Percentiles rank a stretch among this genome's conserved stretches.
These are phyloP conservation scores for Thinopyrum elongatum DNA, from an alignment of 176 grass and related monocot species.

Conservation along the genomic window DNA sequence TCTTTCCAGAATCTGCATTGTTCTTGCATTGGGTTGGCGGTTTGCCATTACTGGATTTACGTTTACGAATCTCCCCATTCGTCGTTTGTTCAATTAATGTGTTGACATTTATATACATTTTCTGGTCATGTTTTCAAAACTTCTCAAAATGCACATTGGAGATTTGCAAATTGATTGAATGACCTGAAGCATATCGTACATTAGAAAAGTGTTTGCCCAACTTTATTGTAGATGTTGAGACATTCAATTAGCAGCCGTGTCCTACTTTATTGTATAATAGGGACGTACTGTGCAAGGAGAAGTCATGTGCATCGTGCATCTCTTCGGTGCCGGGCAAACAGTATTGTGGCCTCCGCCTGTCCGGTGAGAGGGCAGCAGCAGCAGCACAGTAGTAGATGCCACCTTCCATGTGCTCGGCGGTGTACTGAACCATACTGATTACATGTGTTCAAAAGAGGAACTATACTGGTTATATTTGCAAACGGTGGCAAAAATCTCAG, in stretches of 20 bases:
- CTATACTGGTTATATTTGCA: not conserved
- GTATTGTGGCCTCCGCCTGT: not conserved
- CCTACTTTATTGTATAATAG: not conserved
- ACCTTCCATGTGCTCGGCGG: not conserved
- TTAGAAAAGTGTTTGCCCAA: too few relatives aligned
- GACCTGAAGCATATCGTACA: not conserved
- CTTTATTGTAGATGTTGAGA: not conserved
- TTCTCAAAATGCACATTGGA: not conserved
- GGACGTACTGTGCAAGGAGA: not conserved
- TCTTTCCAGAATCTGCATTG: not conserved
- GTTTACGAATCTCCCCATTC: not conserved
- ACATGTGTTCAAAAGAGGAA: too few relatives aligned
- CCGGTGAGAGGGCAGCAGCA: not conserved
- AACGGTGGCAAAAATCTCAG: not conserved
- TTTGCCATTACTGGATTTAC: not conserved
- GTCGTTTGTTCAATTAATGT: not conserved
- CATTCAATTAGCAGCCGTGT: not conserved
- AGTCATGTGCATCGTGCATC: not conserved
- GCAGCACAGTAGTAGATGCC: not conserved
- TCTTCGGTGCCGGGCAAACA: not conserved
- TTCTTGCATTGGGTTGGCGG: not conserved
- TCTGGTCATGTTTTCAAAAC: not conserved
- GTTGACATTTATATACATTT: not conserved
- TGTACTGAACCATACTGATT: not conserved
- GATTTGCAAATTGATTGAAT: not conserved